phyloP scores from a whole-genome alignment of 2,329 filamentous ascomycete species.

The Cercospora brassicicola region DNA sequence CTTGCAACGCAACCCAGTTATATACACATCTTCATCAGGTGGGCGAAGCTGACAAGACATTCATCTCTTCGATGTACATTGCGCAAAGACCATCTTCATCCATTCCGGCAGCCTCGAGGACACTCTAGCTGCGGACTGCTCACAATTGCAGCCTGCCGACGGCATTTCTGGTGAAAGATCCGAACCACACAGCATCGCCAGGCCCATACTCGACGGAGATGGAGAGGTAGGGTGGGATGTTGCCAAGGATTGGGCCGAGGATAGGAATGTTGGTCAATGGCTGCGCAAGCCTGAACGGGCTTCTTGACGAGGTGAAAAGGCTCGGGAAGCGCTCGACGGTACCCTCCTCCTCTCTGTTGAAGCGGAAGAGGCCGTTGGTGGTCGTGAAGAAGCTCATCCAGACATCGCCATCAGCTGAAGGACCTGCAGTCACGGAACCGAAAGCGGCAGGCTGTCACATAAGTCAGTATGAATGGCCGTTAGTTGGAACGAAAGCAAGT shows the following conservation, averaged over 20 bases:
- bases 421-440: constrained; percentile 22
- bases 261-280: not conserved
- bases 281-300: not conserved
- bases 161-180: constrained; percentile 10
- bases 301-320: constrained; percentile 1
- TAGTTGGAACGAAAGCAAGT: not conserved
- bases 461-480: not conserved
- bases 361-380: constrained; percentile 16
- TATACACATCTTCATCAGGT: not conserved
- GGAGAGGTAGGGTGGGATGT: constrained; percentile 21
- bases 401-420: constrained; percentile 25
- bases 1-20: not conserved
- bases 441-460: constrained; percentile 13
- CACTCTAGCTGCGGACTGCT: not conserved
- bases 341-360: constrained; percentile 12
- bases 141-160: constrained; percentile 9
- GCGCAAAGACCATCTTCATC: not conserved
- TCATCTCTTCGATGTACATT: not conserved
- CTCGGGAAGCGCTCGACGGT: constrained; percentile 19
- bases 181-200: constrained; percentile 18
- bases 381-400: constrained; percentile 26
- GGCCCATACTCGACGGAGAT: constrained; percentile 24
- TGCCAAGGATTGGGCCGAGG: constrained; percentile 9
- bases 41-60: not conserved
- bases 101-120: not conserved